Conservation (phyloP, 2,329 filamentous ascomycete species). For the Celoporthe dispersa region DNA sequence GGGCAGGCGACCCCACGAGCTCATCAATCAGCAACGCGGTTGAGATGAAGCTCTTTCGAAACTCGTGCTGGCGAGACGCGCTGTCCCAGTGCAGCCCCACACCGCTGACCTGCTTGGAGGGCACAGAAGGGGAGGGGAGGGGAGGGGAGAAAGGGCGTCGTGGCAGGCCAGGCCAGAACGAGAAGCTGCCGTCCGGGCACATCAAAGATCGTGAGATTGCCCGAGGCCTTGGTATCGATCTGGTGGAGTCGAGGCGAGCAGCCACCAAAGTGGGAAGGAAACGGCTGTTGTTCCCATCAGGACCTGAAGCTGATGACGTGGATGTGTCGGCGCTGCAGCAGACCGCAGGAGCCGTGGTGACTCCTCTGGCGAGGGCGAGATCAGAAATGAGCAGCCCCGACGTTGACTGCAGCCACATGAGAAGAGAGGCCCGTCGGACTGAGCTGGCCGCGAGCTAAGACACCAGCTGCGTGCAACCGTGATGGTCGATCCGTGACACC, state of each 20-base stretch:
- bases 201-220: slow-evolving; percentile 17
- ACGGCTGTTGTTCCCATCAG: background rate
- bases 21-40: slow-evolving; percentile 18
- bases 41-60: slow-evolving; percentile 13
- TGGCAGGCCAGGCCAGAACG: slow-evolving; percentile 24
- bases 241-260: slow-evolving; percentile 20
- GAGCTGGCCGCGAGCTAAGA: background rate
- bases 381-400: background rate
- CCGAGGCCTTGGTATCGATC: slow-evolving; percentile 9
- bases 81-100: background rate
- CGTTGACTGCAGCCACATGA: background rate
- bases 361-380: slow-evolving; percentile 6
- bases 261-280: background rate
- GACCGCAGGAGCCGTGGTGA: slow-evolving; percentile 4
- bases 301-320: slow-evolving; percentile 18
- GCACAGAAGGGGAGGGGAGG: background rate
- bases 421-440: background rate
- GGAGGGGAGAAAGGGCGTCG: background rate
- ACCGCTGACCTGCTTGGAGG: background rate
- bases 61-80: background rate
- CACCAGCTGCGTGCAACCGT: background rate
- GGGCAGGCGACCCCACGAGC: slow-evolving; percentile 9
- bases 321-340: slow-evolving; percentile 17
- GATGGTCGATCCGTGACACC: slow-evolving; percentile 4
- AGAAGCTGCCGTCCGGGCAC: slow-evolving; percentile 27